These are phyloP conservation scores for Globisporangium spinosum DNA, from an alignment of 352 stramenopile genomes.

Conservation along the genomic window DNA sequence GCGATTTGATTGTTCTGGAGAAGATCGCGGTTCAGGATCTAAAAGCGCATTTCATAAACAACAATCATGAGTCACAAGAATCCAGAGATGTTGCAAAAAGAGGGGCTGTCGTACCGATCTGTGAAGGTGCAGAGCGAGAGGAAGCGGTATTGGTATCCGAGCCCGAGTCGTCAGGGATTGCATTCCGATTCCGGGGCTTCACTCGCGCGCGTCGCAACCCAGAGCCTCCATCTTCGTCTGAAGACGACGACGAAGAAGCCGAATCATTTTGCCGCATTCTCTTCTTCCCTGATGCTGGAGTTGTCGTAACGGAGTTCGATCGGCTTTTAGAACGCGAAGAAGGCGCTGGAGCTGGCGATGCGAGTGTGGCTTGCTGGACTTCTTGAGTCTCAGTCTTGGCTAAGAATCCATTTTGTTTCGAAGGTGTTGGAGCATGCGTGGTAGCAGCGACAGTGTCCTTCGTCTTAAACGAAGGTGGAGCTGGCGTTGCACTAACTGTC, in stretches of 20 bases:
- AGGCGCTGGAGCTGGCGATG: background rate
- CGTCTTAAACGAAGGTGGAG: background rate
- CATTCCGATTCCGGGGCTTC: slow-evolving; percentile 17
- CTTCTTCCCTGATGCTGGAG: slow-evolving; percentile 24
- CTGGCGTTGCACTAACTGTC: background rate
- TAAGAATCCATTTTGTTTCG: background rate
- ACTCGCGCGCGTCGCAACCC: slow-evolving; percentile 16
- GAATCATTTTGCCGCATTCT: slow-evolving; percentile 22
- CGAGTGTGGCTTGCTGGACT: background rate
- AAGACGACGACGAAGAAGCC: slow-evolving; percentile 5
- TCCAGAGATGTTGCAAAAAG: background rate
- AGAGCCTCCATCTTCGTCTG: background rate
- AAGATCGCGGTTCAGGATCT: slow-evolving; percentile 3
- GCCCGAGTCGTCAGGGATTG: slow-evolving; percentile 7
- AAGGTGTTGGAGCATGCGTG: background rate
- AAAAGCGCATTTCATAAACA: background rate
- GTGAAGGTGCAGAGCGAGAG: background rate
- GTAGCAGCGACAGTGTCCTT: background rate
- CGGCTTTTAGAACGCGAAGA: background rate
- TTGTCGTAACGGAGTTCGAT: background rate
- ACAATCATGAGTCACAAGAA: background rate
- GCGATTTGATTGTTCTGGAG: slow-evolving; percentile 11
- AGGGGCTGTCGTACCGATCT: slow-evolving; percentile 1
- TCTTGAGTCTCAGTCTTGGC: background rate
- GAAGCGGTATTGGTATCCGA: background rate